Evolutionary conservation across 305 asterid species (phyloP).

Genomic region (Stenogyne calaminthoides): DNA sequence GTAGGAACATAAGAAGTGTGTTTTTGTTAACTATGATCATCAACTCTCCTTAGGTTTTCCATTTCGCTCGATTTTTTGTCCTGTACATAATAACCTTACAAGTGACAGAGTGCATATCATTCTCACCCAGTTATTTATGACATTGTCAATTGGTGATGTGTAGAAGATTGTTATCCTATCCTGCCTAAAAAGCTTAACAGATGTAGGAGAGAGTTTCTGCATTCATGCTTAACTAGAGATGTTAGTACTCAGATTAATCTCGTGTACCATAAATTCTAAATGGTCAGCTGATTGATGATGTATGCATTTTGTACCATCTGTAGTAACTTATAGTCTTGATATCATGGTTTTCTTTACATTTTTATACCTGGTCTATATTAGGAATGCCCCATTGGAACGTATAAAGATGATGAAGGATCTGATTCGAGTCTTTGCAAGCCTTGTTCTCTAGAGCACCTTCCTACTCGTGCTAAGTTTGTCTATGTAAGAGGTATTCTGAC

Average conservation of each 20-base stretch:
- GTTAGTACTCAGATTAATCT: constrained; percentile 9
- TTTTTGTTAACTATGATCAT: constrained; percentile 21
- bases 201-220: constrained; percentile 25
- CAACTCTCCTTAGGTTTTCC: constrained; percentile 20
- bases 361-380: constrained; percentile 33
- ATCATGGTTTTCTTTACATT: constrained; percentile 20
- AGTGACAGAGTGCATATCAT: neutral
- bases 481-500: constrained; percentile 74
- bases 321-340: neutral
- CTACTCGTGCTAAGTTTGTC: constrained; percentile 80
- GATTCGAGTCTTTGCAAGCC: constrained; percentile 73
- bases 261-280: constrained; percentile 20
- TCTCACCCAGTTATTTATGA: constrained; percentile 7
- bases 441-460: constrained; percentile 77
- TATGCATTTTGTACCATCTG: constrained; percentile 18
- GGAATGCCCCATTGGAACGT: constrained; percentile 96
- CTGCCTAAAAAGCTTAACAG: constrained; percentile 23
- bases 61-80: neutral
- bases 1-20: constrained; percentile 16
- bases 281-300: constrained; percentile 13
- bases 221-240: constrained; percentile 31
- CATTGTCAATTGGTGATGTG: constrained; percentile 18
- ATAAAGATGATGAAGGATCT: constrained; percentile 86
- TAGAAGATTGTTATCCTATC: constrained; percentile 8
- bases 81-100: constrained; percentile 16